These are phyloP conservation scores for Lentinula edodes DNA, from an alignment of 768 basidiomycete species.

Conservation along the genomic window DNA sequence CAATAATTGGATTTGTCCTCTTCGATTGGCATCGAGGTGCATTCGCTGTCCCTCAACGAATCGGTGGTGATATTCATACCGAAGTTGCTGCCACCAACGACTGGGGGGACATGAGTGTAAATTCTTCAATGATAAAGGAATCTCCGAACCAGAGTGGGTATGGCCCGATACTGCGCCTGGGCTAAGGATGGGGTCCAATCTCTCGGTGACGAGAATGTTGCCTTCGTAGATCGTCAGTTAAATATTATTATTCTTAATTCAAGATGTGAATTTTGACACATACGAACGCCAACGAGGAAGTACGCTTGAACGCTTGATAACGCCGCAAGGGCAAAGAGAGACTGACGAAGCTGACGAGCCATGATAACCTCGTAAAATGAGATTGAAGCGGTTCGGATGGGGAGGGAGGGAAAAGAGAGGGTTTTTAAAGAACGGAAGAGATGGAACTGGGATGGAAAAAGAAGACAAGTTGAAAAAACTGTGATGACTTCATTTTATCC, in stretches of 20 bases:
- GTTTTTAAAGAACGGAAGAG: background rate
- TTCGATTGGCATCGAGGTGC: conserved; percentile 48
- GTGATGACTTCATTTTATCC: background rate
- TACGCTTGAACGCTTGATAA: conserved; percentile 7
- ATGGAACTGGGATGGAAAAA: background rate
- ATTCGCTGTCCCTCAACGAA: conserved; percentile 38
- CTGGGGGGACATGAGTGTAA: conserved; percentile 18
- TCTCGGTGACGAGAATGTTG: conserved; percentile 40
- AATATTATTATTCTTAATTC: background rate
- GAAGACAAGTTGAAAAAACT: background rate
- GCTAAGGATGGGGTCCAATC: conserved; percentile 45
- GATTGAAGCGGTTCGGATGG: background rate
- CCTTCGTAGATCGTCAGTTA: conserved; percentile 25
- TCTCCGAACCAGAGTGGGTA: conserved; percentile 36
- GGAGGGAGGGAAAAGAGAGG: background rate
- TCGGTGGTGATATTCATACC: conserved; percentile 34
- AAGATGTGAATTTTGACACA: background rate
- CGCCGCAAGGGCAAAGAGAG: conserved; percentile 3
- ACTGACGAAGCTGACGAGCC: conserved; percentile 5
- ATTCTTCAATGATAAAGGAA: background rate
- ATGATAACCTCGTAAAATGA: background rate
- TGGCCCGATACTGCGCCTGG: conserved; percentile 42
- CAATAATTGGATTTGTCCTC: conserved; percentile 36
- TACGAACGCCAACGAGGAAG: conserved; percentile 7
- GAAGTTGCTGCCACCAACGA: conserved; percentile 51